A percentile compares a stretch with the other conserved stretches of the same genome.
Evolutionary conservation across 768 basidiomycete species (phyloP).

Genomic region (Suillus discolor): DNA sequence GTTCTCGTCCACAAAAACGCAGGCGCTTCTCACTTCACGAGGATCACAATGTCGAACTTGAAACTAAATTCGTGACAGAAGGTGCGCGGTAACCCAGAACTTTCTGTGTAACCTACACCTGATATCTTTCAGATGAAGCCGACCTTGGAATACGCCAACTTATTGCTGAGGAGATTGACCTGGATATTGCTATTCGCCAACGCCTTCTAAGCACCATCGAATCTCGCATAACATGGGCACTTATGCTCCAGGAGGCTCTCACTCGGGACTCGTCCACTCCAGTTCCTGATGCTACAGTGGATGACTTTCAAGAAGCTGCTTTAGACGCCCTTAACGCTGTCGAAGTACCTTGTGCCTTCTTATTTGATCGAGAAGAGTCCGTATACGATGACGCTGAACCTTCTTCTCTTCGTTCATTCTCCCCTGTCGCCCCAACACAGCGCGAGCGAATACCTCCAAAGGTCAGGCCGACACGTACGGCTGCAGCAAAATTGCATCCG

Average conservation of each 20-base stretch:
- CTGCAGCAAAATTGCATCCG: conserved; percentile 26
- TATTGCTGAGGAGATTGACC: conserved; percentile 41
- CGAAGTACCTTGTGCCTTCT: conserved; percentile 40
- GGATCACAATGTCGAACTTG: conserved; percentile 16
- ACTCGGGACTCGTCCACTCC: conserved; percentile 19
- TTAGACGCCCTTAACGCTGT: conserved; percentile 44
- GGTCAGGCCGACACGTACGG: conserved; percentile 29
- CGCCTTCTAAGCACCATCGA: conserved; percentile 44
- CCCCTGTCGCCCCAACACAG: conserved; percentile 20
- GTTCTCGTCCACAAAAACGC: conserved; percentile 12
- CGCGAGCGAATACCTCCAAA: conserved; percentile 22
- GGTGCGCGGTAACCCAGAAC: conserved; percentile 18
- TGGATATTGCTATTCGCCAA: conserved; percentile 46
- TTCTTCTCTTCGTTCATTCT: conserved; percentile 24
- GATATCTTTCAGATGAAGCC: conserved; percentile 15
- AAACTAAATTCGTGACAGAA: conserved; percentile 14
- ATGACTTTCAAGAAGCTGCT: conserved; percentile 42
- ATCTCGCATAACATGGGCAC: conserved; percentile 49
- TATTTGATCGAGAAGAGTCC: conserved; percentile 36
- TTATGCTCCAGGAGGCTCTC: conserved; percentile 41
- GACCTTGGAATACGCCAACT: conserved; percentile 17
- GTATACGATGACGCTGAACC: conserved; percentile 14
- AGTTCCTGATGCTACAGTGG: conserved; percentile 14
- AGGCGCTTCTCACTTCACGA: conserved; percentile 15
- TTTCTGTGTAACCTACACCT: conserved; percentile 2